Conservation (phyloP, 768 basidiomycete species). For the Pulveroboletus sp. region DNA sequence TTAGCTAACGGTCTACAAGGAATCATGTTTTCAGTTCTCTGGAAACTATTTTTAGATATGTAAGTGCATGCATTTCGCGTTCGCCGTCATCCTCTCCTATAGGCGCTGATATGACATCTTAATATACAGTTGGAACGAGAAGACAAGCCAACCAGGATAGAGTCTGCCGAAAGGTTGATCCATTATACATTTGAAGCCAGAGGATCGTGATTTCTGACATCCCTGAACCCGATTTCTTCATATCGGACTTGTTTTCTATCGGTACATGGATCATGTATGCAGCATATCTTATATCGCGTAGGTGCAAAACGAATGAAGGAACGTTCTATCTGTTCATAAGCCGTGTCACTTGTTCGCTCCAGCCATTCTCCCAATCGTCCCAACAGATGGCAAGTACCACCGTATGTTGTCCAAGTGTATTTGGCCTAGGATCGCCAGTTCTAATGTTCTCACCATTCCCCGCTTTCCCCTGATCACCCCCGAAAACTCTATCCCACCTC, state of each 20-base stretch:
- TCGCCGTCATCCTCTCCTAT: not conserved
- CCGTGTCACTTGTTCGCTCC: slow-evolving; percentile 1
- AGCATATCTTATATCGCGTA: no score
- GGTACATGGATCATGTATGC: not conserved
- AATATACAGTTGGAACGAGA: slow-evolving; percentile 33
- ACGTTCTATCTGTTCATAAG: slow-evolving; percentile 8
- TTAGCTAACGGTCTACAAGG: slow-evolving; percentile 91
- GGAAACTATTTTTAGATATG: slow-evolving; percentile 89
- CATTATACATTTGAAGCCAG: not conserved
- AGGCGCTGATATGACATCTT: not conserved
- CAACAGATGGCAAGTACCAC: slow-evolving; percentile 39
- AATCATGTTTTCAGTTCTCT: slow-evolving; percentile 85
- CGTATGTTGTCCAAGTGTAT: slow-evolving; percentile 35
- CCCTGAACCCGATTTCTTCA: not conserved
- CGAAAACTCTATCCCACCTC: slow-evolving; percentile 53
- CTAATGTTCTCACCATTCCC: slow-evolving; percentile 34
- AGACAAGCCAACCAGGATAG: slow-evolving; percentile 14
- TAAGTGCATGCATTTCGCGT: slow-evolving; percentile 38
- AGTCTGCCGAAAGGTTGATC: no score
- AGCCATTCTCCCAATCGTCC: slow-evolving; percentile 32
- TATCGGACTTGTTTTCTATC: not conserved
- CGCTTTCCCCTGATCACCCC: slow-evolving; percentile 34
- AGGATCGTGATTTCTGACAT: not conserved
- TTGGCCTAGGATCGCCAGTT: slow-evolving; percentile 23
- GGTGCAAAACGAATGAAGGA: not conserved